Conservation (phyloP, 1,284 basidiomycete species). For the Anthracocystis walkeri region DNA sequence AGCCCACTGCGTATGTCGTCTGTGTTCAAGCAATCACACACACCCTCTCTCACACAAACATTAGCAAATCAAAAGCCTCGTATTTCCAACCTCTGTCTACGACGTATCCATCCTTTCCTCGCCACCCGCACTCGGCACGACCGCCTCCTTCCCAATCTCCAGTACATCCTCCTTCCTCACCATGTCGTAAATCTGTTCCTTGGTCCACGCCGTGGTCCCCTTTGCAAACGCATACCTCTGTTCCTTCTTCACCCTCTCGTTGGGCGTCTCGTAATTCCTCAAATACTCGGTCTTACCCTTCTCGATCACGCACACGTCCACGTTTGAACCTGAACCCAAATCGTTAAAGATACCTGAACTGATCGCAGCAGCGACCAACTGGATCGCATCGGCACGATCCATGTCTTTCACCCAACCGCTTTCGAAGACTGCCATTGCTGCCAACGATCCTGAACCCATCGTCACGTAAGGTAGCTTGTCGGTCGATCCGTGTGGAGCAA, state of each 20-base stretch:
- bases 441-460: slow-evolving; percentile 95
- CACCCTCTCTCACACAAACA: not conserved
- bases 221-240: slow-evolving; percentile 72
- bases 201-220: slow-evolving; percentile 79
- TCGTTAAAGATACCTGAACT: slow-evolving; percentile 99
- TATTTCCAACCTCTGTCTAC: slow-evolving; percentile 9
- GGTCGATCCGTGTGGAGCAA: slow-evolving; percentile 95
- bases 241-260: slow-evolving; percentile 66
- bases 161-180: slow-evolving; percentile 74
- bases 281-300: slow-evolving; percentile 64
- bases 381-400: slow-evolving; percentile 84
- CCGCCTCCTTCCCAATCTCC: slow-evolving; percentile 45
- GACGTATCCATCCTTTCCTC: slow-evolving; percentile 56
- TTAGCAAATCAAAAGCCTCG: not conserved
- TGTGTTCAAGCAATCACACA: not conserved
- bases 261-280: slow-evolving; percentile 66
- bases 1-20: not conserved
- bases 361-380: slow-evolving; percentile 86
- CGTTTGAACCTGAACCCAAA: slow-evolving; percentile 95
- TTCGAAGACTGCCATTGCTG: slow-evolving; percentile 99
- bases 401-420: slow-evolving; percentile 85
- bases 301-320: slow-evolving; percentile 92
- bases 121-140: slow-evolving; percentile 19
- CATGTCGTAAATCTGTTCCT: slow-evolving; percentile 66
- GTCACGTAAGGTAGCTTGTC: slow-evolving; percentile 99